phyloP scores from a whole-genome alignment of 83 land plant species.

The Larix sibirica region DNA sequence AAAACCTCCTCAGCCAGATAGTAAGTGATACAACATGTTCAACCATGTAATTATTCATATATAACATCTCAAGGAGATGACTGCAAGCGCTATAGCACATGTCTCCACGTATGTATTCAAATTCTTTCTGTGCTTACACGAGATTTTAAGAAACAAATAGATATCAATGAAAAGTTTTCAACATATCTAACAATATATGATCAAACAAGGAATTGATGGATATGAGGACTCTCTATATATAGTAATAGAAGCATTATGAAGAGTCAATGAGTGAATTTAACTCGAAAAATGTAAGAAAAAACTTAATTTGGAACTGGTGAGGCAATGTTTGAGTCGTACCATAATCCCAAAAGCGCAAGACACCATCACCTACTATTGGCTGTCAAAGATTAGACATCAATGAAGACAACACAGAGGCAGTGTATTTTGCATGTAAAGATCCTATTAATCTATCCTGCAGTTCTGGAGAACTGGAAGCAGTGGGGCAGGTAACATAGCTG shows the following conservation, averaged over 20 bases:
- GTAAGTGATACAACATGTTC: not conserved
- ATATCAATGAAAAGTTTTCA: too few species aligned
- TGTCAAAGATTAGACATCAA: constrained; percentile 1
- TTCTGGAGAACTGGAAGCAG: not conserved
- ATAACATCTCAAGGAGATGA: not conserved
- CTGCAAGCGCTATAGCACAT: not conserved
- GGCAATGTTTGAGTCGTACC: constrained; percentile 9
- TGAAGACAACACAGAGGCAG: not conserved
- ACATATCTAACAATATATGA: too few species aligned
- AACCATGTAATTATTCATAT: not conserved
- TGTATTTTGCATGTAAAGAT: not conserved
- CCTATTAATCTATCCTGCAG: constrained; percentile 3
- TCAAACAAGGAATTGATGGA: too few species aligned
- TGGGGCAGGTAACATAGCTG: not conserved
- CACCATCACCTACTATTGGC: not conserved
- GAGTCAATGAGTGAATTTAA: too few species aligned
- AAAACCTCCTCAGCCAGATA: not conserved
- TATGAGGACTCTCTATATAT: too few species aligned
- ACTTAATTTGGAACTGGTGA: not conserved
- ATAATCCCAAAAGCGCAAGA: constrained; percentile 9
- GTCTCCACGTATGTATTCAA: not conserved
- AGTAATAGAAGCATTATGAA: too few species aligned
- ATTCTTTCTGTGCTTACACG: not conserved
- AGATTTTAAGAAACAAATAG: not conserved
- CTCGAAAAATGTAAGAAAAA: too few species aligned